Conservation (phyloP, 73 alveolate genomes). For the Durusdinium trenchii region DNA sequence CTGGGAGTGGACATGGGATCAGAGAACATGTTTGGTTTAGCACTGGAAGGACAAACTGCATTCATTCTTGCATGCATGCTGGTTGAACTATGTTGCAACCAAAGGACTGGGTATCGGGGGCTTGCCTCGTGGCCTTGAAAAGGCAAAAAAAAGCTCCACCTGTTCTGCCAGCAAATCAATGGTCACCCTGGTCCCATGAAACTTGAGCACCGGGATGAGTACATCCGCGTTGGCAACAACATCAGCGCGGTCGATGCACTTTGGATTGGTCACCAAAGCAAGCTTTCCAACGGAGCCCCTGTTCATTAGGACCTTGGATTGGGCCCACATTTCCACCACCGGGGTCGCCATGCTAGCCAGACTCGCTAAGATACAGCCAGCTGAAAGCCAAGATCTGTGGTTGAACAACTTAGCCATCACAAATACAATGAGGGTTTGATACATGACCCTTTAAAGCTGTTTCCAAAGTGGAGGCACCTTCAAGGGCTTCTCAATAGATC, state of each 20-base stretch:
- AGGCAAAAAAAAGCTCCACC: not conserved
- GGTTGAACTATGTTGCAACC: not conserved
- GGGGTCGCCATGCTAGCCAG: not conserved
- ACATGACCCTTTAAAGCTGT: no score
- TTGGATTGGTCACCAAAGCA: not conserved
- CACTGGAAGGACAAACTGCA: no score
- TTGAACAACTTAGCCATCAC: not conserved
- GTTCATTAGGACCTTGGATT: no score
- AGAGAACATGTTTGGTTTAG: no score
- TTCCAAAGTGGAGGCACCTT: no score
- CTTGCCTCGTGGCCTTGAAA: not conserved
- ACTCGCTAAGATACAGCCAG: not conserved
- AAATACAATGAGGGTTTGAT: not conserved
- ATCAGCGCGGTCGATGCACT: not conserved
- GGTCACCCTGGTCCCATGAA: not conserved
- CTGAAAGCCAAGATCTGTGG: not conserved
- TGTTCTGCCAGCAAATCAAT: not conserved
- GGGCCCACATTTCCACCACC: not conserved
- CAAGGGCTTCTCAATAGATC: no score
- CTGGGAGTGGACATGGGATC: not conserved
- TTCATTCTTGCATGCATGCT: no score
- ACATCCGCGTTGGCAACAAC: not conserved
- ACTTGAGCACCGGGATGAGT: not conserved
- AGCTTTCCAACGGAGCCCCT: not conserved
- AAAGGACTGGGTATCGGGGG: not conserved